These are phyloP conservation scores for Aaosphaeria arxii DNA, from an alignment of 2,329 filamentous ascomycete genomes.

Conservation along the genomic window DNA sequence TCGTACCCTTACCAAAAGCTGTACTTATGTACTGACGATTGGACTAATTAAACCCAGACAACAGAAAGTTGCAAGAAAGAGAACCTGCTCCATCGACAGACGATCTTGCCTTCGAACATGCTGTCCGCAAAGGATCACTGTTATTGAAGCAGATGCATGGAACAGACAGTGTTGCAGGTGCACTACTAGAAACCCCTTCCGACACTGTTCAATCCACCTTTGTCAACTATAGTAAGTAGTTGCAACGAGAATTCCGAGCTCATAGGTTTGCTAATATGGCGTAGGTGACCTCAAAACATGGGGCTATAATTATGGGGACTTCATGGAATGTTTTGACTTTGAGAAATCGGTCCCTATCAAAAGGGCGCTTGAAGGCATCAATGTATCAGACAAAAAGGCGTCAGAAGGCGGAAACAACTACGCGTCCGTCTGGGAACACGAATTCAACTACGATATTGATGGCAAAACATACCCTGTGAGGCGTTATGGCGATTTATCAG, in stretches of 20 bases:
- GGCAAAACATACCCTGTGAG: background rate
- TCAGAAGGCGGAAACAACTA: background rate
- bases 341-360: background rate
- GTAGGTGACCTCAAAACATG: slow-evolving; percentile 1
- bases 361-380: background rate
- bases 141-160: background rate
- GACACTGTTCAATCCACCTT: background rate
- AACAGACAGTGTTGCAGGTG: background rate
- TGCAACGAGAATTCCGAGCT: background rate
- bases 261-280: background rate
- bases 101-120: background rate
- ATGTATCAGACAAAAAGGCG: background rate
- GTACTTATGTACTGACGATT: background rate
- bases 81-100: background rate
- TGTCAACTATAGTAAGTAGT: background rate
- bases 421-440: background rate
- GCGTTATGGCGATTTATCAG: too few species aligned
- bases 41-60: background rate
- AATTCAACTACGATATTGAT: background rate
- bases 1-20: too few species aligned
- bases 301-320: slow-evolving; percentile 1
- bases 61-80: background rate
- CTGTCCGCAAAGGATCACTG: background rate
- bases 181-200: background rate
- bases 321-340: slow-evolving; percentile 1